These are phyloP conservation scores for Aethionema arabicum DNA, from an alignment of 345 rosid genomes.

Conservation along the genomic window DNA sequence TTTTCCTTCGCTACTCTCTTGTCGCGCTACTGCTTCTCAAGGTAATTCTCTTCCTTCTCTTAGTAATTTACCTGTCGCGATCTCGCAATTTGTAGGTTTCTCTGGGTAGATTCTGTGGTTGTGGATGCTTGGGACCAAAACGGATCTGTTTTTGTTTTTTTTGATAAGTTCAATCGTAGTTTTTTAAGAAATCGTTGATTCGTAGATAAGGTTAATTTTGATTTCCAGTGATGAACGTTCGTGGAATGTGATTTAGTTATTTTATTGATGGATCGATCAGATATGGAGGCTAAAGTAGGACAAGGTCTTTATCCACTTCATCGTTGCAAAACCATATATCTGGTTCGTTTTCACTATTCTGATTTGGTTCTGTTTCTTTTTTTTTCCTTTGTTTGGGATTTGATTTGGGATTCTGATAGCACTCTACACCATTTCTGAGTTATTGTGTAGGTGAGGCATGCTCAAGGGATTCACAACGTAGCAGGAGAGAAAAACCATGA, in stretches of 20 bases:
- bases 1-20: slow-evolving; percentile 1
- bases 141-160: neutral
- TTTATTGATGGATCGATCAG: slow-evolving; percentile 18
- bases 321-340: slow-evolving; percentile 73
- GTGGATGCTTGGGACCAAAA: neutral
- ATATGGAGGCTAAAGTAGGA: slow-evolving; percentile 48
- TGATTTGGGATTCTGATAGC: slow-evolving; percentile 4
- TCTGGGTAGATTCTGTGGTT: neutral
- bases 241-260: slow-evolving; percentile 8
- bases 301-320: slow-evolving; percentile 58
- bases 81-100: slow-evolving; percentile 4
- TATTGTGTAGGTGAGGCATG: slow-evolving; percentile 71
- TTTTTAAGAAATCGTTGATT: too few species aligned
- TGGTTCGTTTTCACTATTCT: slow-evolving; percentile 46
- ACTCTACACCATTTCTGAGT: neutral
- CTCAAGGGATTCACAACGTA: slow-evolving; percentile 88
- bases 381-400: neutral
- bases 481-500: slow-evolving; percentile 56
- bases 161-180: neutral
- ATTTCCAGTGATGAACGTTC: neutral
- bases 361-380: slow-evolving; percentile 2
- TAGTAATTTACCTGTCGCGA: neutral
- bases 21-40: slow-evolving; percentile 16
- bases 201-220: neutral
- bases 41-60: slow-evolving; percentile 5